Base-by-base conservation (phyloP, 1,139 yeast species). In the Pneumocystis carinii region DNA sequence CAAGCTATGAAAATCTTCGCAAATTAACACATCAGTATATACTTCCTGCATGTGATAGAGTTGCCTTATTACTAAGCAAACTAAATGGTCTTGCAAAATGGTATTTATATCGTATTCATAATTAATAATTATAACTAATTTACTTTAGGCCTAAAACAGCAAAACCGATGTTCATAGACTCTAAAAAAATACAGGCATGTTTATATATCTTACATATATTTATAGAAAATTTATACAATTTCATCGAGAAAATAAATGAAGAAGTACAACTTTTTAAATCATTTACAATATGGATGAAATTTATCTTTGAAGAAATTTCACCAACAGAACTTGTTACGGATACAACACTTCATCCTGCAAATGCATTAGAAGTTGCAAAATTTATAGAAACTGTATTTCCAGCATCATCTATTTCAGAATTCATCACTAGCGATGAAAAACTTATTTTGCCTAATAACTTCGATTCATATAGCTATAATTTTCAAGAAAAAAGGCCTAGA, bases 11-110 rank as follows among this genome's bases (percentile, higher is more conserved):
- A 59, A 70, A 71, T 59, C 73, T 79, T 0, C 73, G 83, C 62
- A 77, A 79, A 63, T 70, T 74, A 1, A 67, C 81, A 0, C 79
- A 79, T 66, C 76, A 79, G 60, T 78, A 78, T 61, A 67, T 85
- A 29, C 75, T 85, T 3, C 83, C 86, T 1, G 78, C 81, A 0
- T 70, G 81, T 61, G 92, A 87, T 67, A 78, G 85, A 64, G 68
- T 84, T 27, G 71, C 85, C 1, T 71, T 83, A 0, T 69, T 81
- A 17, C 67, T 81, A 0, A 57, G 59, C 38, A 39, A 57, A 24
- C 59, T 57, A 37, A 57, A 57, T 19, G 59, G 59, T 57, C 42
- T 39, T 37, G 37, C 42, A 17, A 57, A 57, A 39, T 57, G 59
- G 59, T 29, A 57, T 57, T 57, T 39, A 37, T 37, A 10, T 15